Evolutionary conservation across 768 basidiomycete genomes (phyloP).

Genomic region (Suillus brevipes): DNA sequence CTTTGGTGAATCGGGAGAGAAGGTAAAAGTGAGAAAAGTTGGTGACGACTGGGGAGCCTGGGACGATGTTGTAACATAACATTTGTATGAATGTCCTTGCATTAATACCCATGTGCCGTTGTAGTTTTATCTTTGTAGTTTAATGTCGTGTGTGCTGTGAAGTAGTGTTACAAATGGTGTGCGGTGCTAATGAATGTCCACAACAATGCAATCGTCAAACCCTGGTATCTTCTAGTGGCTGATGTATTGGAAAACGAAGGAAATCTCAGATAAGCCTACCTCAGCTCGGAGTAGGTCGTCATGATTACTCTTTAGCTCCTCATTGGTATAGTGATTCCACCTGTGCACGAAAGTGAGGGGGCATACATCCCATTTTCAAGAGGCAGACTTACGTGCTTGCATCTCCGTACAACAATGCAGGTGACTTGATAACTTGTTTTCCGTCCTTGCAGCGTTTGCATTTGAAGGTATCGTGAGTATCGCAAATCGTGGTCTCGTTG

Average conservation of each 20-base stretch:
- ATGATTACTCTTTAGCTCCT: slow-evolving; percentile 85
- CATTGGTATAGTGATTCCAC: slow-evolving; percentile 97
- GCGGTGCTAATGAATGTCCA: background rate
- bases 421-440: slow-evolving; percentile 77
- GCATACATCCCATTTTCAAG: background rate
- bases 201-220: background rate
- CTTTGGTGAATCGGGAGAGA: slow-evolving; percentile 77
- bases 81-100: background rate
- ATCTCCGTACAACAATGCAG: slow-evolving; percentile 91
- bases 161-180: background rate
- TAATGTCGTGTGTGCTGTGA: background rate
- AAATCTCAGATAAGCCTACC: slow-evolving; percentile 78
- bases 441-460: slow-evolving; percentile 90
- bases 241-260: slow-evolving; percentile 96
- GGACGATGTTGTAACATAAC: slow-evolving; percentile 58
- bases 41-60: slow-evolving; percentile 77
- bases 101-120: background rate
- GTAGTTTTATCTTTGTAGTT: background rate
- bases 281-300: slow-evolving; percentile 95
- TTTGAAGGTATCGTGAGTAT: slow-evolving; percentile 99
- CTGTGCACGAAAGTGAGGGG: slow-evolving; percentile 39
- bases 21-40: slow-evolving; percentile 67
- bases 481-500: slow-evolving; percentile 82
- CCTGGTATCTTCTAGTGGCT: slow-evolving; percentile 57
- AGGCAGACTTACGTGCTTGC: slow-evolving; percentile 83